These are phyloP conservation scores for Hypomontagnella submonticulosa DNA, from an alignment of 495 filamentous ascomycete species.

Conservation along the genomic window DNA sequence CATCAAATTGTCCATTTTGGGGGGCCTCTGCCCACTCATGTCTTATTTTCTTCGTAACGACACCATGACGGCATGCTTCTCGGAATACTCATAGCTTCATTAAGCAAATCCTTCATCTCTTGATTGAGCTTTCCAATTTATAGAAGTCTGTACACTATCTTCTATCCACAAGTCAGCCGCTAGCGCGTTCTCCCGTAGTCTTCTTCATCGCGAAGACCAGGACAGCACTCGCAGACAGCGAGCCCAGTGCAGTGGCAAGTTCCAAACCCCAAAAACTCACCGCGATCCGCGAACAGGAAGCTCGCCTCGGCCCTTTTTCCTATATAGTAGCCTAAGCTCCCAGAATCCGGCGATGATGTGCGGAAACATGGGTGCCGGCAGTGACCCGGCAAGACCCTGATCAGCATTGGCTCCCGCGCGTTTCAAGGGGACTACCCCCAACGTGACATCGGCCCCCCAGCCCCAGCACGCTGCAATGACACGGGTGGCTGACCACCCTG, in stretches of 20 bases:
- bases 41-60: too few species aligned
- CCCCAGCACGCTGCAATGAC: constrained; percentile 26
- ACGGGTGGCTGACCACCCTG: constrained; percentile 27
- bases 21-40: too few species aligned
- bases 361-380: constrained; percentile 13
- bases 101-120: too few species aligned
- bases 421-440: background rate
- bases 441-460: constrained; percentile 27
- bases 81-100: too few species aligned
- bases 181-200: too few species aligned
- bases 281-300: background rate
- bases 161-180: too few species aligned
- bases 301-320: background rate
- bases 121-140: too few species aligned
- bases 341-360: constrained; percentile 4
- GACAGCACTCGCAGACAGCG: too few species aligned
- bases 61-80: too few species aligned
- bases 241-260: background rate
- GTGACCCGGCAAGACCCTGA: constrained; percentile 15
- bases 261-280: background rate
- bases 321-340: background rate
- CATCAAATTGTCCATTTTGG: too few species aligned
- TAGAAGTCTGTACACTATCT: too few species aligned
- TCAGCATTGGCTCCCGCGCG: constrained; percentile 28
- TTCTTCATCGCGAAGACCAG: too few species aligned